phyloP scores from a whole-genome alignment of 1,139 yeast genomes.

The Hansenula lynferdii region DNA sequence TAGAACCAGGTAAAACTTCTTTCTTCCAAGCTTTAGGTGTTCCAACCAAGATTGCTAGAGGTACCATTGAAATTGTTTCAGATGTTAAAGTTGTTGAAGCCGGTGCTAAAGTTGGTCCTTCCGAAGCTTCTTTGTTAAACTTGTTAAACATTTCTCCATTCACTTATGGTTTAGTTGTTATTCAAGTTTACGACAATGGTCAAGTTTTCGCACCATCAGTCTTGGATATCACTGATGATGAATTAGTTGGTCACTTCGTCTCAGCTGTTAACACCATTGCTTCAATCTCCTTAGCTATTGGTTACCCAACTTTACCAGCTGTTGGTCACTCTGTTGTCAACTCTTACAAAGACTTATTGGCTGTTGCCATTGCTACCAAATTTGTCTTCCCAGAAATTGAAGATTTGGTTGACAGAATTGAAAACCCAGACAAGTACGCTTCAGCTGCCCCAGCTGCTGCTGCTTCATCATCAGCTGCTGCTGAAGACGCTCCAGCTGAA shows the following conservation, averaged over 20 bases:
- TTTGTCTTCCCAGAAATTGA: conserved; percentile 99
- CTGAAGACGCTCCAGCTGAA: conserved; percentile 65
- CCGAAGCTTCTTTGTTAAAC: conserved; percentile 98
- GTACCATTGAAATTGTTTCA: conserved; percentile 98
- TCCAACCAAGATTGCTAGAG: conserved; percentile 99
- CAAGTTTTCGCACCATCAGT: conserved; percentile 95
- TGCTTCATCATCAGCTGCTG: conserved; percentile 58
- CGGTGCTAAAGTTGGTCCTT: conserved; percentile 92
- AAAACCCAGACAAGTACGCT: conserved; percentile 99
- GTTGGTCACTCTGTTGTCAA: conserved; percentile 98
- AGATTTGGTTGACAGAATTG: conserved; percentile 98
- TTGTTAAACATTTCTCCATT: conserved; percentile 99
- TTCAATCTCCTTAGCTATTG: conserved; percentile 93
- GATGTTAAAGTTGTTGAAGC: conserved; percentile 94
- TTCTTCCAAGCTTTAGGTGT: conserved; percentile 99
- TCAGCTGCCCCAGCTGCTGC: conserved; percentile 90
- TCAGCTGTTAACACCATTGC: conserved; percentile 93
- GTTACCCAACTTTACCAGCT: conserved; percentile 99
- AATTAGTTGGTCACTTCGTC: conserved; percentile 88
- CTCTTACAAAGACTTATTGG: conserved; percentile 99
- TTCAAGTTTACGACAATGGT: conserved; percentile 97
- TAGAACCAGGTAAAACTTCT: conserved; percentile 99
- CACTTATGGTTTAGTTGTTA: conserved; percentile 97
- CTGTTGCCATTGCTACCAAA: conserved; percentile 97
- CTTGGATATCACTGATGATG: conserved; percentile 98